Base-by-base conservation (phyloP, 352 stramenopile genomes). In the Globisporangium iwayamae region DNA sequence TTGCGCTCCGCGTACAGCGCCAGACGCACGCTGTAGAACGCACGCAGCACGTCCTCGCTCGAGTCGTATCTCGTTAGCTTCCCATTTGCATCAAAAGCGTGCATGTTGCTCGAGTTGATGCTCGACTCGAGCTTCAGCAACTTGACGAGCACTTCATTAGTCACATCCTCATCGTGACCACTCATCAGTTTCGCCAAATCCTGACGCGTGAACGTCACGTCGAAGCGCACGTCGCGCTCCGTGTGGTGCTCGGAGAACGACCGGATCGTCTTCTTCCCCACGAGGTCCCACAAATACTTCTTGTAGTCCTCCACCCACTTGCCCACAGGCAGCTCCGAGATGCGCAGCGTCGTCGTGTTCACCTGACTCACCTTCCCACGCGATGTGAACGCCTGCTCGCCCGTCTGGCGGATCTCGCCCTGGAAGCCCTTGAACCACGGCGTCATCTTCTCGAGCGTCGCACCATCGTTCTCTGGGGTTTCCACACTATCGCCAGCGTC, bases 271-370 rank as follows among this genome's bases (percentile, higher is more conserved):
- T 94, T 93, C 58, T 97, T 91, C 32, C 71, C 82, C 25, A 96
- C 74, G 34, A 99, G 79, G 11, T 90, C 85, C 77, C 98, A 98
- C 32, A 99, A 69, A 25, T 98, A 92, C 47, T 89, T 84, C 76
- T 99, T 99, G 85, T 99, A 99, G 73, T 99, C 96, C 63, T 99
- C 96, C 3, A 98, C 99, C 97, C 97, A 99, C 63, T 90, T 97
- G 22, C 93, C 89, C 3, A 99, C 78, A 0, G 98, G 98, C 5
- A 99, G 71, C 82, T 99, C 98, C 9, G 86, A 93, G 59, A 99
- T 98, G 4, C 90, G 69, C 13, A 99, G 71, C 9, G 96, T 98
- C n/a, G 89, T 96, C 5, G 97, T 89, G 70, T 98, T 90, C 11
- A 96, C 71, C 41, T 87, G 76, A 16, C 85, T 62, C 10, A 94